Percentiles rank a stretch among this genome's conserved stretches.
These are phyloP conservation scores for Sporothrix inflata DNA, from an alignment of 2,329 filamentous ascomycete genomes.

Conservation along the genomic window DNA sequence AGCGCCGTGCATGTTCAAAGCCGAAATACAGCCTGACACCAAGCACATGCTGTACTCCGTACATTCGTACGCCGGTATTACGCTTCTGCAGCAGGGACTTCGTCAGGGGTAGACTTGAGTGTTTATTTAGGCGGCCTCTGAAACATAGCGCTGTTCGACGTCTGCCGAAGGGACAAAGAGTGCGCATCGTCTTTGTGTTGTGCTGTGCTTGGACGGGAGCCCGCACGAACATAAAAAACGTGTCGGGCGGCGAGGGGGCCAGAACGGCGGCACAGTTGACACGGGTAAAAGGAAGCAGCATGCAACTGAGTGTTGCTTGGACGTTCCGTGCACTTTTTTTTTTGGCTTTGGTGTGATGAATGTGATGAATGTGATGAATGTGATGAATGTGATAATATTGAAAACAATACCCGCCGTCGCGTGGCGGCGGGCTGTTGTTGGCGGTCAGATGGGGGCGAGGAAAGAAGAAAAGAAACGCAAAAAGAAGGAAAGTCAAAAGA, in stretches of 20 bases:
- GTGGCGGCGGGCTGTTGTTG: constrained; percentile 16
- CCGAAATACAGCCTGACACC: not conserved
- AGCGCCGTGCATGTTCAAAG: not conserved
- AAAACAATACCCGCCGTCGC: constrained; percentile 3
- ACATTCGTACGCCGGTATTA: not conserved
- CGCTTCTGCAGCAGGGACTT: not conserved
- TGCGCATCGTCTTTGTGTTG: not conserved
- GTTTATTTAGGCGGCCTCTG: not conserved
- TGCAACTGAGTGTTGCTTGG: not conserved
- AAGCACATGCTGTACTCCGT: not conserved
- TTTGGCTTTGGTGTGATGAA: not conserved
- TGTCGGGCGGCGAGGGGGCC: not conserved
- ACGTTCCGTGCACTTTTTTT: not conserved
- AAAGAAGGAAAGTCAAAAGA: not conserved
- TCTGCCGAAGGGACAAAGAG: not conserved
- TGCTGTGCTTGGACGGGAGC: not conserved
- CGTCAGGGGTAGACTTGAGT: not conserved
- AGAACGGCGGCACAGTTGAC: not conserved
- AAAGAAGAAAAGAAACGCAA: not conserved
- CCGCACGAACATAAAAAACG: constrained; percentile 14
- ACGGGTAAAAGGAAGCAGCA: not conserved
- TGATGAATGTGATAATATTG: constrained; percentile 15
- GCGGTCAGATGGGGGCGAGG: not conserved
- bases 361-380: constrained; percentile 13
- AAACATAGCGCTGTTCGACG: constrained; percentile 5